These are phyloP conservation scores for Leccinum disarticulatum DNA, from an alignment of 768 basidiomycete species.

Conservation along the genomic window DNA sequence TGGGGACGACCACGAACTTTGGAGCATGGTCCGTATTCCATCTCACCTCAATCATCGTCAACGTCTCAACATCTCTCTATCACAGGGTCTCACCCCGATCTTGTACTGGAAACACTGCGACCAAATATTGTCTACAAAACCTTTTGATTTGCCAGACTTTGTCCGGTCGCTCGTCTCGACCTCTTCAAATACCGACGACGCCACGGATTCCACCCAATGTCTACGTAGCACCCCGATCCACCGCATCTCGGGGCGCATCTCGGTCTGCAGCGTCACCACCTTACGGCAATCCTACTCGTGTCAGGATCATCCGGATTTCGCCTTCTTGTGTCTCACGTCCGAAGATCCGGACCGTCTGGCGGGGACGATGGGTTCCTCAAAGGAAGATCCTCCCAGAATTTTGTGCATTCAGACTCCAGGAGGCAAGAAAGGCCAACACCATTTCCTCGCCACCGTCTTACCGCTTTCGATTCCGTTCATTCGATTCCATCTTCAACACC, in stretches of 20 bases:
- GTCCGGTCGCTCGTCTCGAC: slow-evolving; percentile 17
- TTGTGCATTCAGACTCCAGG: slow-evolving; percentile 30
- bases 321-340: slow-evolving; percentile 20
- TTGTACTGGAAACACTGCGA: slow-evolving; percentile 66
- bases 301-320: slow-evolving; percentile 3
- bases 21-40: slow-evolving; percentile 61
- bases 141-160: slow-evolving; percentile 48
- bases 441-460: slow-evolving; percentile 49
- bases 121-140: slow-evolving; percentile 45
- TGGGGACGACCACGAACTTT: slow-evolving; percentile 92
- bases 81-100: slow-evolving; percentile 70
- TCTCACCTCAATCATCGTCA: not conserved
- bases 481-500: slow-evolving; percentile 35
- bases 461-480: slow-evolving; percentile 52
- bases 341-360: not conserved
- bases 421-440: slow-evolving; percentile 55
- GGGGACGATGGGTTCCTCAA: not conserved
- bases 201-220: not conserved
- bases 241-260: slow-evolving; percentile 40
- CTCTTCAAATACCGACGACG: not conserved
- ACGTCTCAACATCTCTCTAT: not conserved
- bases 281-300: slow-evolving; percentile 13
- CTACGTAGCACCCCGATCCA: slow-evolving; percentile 16
- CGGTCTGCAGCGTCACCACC: slow-evolving; percentile 37
- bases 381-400: not conserved